Conservation (phyloP, 2,329 filamentous ascomycete genomes). For the Dactylellina drechsleri region DNA sequence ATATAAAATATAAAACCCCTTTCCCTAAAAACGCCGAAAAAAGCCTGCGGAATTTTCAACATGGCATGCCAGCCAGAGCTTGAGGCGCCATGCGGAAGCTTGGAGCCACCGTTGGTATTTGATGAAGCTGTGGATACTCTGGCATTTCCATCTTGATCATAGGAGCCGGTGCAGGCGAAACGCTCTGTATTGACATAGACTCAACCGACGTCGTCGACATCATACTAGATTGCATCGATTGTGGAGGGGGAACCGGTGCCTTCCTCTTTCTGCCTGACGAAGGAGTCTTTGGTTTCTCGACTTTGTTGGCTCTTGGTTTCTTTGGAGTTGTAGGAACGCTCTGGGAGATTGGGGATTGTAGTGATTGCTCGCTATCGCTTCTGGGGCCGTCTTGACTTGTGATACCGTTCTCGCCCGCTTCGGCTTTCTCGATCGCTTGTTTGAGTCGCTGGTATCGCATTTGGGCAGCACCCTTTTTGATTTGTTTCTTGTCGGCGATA, state of each 20-base stretch:
- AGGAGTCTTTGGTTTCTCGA: conserved; percentile 49
- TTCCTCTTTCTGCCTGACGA: conserved; percentile 46
- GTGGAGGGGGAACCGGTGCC: conserved; percentile 18
- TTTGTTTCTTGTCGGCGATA: conserved; percentile 51
- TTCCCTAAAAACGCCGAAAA: conserved; percentile 31
- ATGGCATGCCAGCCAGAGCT: conserved; percentile 40
- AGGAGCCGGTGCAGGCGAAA: conserved; percentile 22
- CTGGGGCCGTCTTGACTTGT: conserved; percentile 12
- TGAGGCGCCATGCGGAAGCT: conserved; percentile 2
- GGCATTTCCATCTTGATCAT: conserved; percentile 38
- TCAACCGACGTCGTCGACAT: conserved; percentile 7
- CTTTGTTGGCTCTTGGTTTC: conserved; percentile 44
- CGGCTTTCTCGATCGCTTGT: conserved; percentile 52
- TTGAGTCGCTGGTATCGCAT: conserved; percentile 52
- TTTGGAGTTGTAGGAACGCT: conserved; percentile 37
- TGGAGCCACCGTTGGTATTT: conserved; percentile 8
- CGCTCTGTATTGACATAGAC: conserved; percentile 24
- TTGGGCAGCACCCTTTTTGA: conserved; percentile 52
- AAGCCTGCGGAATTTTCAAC: background rate
- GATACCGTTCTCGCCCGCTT: conserved; percentile 35
- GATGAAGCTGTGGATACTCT: conserved; percentile 30
- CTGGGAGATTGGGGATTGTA: conserved; percentile 21
- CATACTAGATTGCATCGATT: conserved; percentile 17
- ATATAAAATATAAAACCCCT: background rate
- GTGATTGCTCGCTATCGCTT: conserved; percentile 27